Percentiles rank a stretch among this genome's conserved stretches.
Evolutionary conservation across 805 yeast species (phyloP).

Genomic region (Komagataella phaffii): DNA sequence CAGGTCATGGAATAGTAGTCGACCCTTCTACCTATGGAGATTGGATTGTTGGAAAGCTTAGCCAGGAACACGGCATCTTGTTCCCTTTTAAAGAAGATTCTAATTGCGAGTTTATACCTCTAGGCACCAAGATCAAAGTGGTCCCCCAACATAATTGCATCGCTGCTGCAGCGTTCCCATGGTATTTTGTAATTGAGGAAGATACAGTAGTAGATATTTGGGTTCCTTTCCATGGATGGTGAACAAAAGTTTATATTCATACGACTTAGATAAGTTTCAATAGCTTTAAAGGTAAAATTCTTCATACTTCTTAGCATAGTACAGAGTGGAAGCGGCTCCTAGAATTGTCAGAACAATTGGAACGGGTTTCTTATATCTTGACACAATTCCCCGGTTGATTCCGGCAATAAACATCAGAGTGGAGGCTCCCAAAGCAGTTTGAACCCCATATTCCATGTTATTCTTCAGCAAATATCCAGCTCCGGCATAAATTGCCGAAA

Average conservation of each 20-base stretch:
- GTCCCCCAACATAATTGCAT: conserved; percentile 68
- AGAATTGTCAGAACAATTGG: conserved; percentile 52
- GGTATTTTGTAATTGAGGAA: conserved; percentile 41
- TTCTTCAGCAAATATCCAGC: conserved; percentile 65
- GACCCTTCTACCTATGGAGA: conserved; percentile 27
- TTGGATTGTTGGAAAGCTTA: conserved; percentile 56
- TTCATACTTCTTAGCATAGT: conserved; percentile 63
- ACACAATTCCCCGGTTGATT: conserved; percentile 42
- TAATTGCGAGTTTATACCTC: conserved; percentile 26
- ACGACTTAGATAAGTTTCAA: background rate
- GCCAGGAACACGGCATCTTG: conserved; percentile 74
- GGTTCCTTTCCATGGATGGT: conserved; percentile 48
- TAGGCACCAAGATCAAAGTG: conserved; percentile 41
- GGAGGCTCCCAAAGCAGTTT: conserved; percentile 65
- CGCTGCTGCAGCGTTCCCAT: conserved; percentile 47
- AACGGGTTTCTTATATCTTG: conserved; percentile 54
- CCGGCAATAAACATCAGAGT: conserved; percentile 57
- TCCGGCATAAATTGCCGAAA: conserved; percentile 46
- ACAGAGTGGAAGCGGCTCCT: conserved; percentile 51
- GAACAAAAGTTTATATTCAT: background rate
- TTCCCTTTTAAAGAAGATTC: conserved; percentile 23
- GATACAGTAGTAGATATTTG: conserved; percentile 45
- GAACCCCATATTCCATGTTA: conserved; percentile 72
- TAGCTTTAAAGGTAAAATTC: conserved; percentile 37
- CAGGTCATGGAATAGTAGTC: conserved; percentile 40